Percentiles rank a stretch among this genome's conserved stretches.
phyloP scores from a whole-genome alignment of 257 asterid genomes.

The Echium plantagineum region DNA sequence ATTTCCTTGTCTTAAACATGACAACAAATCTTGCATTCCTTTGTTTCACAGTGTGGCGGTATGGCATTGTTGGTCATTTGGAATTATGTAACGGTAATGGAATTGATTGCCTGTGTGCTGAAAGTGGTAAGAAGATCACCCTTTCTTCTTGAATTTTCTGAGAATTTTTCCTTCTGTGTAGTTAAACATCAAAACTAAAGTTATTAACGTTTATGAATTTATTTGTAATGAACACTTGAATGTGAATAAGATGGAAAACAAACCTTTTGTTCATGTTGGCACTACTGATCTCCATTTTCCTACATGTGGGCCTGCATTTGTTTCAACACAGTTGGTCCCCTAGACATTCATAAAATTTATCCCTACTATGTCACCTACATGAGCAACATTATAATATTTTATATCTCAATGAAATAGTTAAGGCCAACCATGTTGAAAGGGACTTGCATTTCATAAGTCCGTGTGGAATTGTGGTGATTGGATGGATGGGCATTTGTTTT shows the following conservation, averaged over 20 bases:
- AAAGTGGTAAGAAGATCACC: slow-evolving; percentile 36
- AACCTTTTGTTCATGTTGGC: slow-evolving; percentile 13
- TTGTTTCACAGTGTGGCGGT: slow-evolving; percentile 81
- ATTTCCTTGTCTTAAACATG: slow-evolving; percentile 9
- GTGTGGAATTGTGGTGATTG: slow-evolving; percentile 22
- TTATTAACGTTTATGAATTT: too few relatives aligned
- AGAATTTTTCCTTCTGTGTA: background rate
- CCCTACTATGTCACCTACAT: slow-evolving; percentile 29
- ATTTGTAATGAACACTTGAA: background rate
- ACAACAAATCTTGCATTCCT: slow-evolving; percentile 16
- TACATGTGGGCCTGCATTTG: slow-evolving; percentile 28
- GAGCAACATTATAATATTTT: slow-evolving; percentile 42
- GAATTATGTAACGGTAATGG: slow-evolving; percentile 67
- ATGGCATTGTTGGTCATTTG: slow-evolving; percentile 87
- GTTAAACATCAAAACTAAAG: background rate
- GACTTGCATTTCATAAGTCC: slow-evolving; percentile 17
- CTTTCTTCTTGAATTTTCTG: background rate
- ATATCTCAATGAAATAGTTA: slow-evolving; percentile 43
- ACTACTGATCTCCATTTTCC: slow-evolving; percentile 32
- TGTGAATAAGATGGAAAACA: slow-evolving; percentile 2
- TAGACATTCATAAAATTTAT: slow-evolving; percentile 22
- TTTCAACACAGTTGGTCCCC: slow-evolving; percentile 25
- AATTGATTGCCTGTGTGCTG: slow-evolving; percentile 57
- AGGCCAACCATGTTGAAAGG: slow-evolving; percentile 42
- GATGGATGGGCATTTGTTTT: slow-evolving; percentile 13